Base-by-base conservation (phyloP, 495 filamentous ascomycete genomes). In the Aspergillus coremiiformis region DNA sequence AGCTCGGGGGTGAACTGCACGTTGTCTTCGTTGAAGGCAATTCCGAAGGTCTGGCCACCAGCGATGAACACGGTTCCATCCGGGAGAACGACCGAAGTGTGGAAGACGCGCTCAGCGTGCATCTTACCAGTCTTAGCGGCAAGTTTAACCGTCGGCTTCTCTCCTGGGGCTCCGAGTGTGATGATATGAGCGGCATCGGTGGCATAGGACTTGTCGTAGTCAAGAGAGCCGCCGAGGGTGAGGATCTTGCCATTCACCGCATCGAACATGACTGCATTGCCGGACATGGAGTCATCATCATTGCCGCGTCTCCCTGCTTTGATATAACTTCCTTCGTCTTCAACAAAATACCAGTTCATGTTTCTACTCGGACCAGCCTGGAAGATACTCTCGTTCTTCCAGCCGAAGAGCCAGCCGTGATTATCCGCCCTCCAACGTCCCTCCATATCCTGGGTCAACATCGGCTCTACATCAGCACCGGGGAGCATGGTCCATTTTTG, bases 331-430 rank as follows among this genome's bases (percentile, higher is more conserved):
- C n/a, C 80, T 8, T 50, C 52, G 12, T 65, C 74, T 8, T 51
- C 51, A 10, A 72, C 73, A 11, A 57, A 58, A 59, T 76, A 83
- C 82, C 82, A 85, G 60, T 83, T 77, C 79, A 82, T 82, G 1
- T 59, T 51, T 43, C 58, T 66, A 50, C 68, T 75, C 5, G 80
- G 81, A 5, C 81, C 80, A 5, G 79, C 79, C 60, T 83, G 79
- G 67, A 83, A 79, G 17, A 81, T 73, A 22, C 57, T 71, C 9
- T 64, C 69, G 35, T 70, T 65, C 53, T 77, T 82, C 76, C 80
- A 84, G 9, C 60, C 78, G 58, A 82, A 84, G n/a, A 84, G 66
- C 81, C 80, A 83, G 39, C 55, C 75, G 53, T 84, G 80, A 52
- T 80, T 81, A 58, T 84, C 80, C 9, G 65, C 52, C 14, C 75